Evolutionary conservation across 1,284 basidiomycete genomes (phyloP).

Genomic region (Crucibulum parvulum): DNA sequence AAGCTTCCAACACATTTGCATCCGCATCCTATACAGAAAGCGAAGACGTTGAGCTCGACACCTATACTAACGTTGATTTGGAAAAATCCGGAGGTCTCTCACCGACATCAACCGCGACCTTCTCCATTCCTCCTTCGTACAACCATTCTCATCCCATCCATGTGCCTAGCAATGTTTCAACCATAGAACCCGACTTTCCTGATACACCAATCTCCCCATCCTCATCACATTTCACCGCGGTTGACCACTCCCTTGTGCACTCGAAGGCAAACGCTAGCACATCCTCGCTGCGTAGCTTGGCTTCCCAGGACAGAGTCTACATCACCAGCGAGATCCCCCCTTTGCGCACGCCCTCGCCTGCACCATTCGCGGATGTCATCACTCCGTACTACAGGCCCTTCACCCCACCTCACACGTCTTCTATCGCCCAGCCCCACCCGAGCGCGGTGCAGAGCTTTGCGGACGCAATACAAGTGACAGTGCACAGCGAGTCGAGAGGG

Average conservation of each 20-base stretch:
- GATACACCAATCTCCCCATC: too few species aligned
- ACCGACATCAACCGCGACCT: neutral
- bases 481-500: conserved; percentile 18
- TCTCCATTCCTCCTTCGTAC: neutral
- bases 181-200: neutral
- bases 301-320: neutral
- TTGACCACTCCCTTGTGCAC: neutral
- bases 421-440: conserved; percentile 5
- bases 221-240: neutral
- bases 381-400: conserved; percentile 9
- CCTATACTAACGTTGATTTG: neutral
- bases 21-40: neutral
- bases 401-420: conserved; percentile 7
- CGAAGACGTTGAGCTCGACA: neutral
- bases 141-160: neutral
- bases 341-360: conserved; percentile 3
- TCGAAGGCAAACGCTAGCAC: neutral
- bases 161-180: neutral
- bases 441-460: neutral
- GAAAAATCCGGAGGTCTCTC: neutral
- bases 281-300: neutral
- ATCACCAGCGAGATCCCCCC: neutral
- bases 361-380: conserved; percentile 4
- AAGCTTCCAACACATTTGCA: neutral
- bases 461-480: conserved; percentile 18